Base-by-base conservation (phyloP, 2,329 filamentous ascomycete species). In the Neopestalotiopsis sp. region DNA sequence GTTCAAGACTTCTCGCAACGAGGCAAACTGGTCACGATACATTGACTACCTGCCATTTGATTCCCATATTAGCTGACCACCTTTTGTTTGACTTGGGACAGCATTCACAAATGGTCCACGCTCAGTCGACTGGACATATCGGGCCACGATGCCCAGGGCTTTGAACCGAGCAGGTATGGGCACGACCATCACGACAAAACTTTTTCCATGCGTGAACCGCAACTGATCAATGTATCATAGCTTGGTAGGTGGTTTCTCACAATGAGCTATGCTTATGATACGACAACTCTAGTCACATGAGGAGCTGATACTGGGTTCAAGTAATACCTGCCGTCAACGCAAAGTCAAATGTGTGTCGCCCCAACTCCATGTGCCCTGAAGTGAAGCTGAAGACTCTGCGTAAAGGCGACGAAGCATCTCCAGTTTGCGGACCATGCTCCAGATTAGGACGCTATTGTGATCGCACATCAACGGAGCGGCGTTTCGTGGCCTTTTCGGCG, bases 401-500 rank as follows among this genome's bases (percentile, higher is more conserved):
- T 28, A 28, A 28, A 82, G 81, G 81, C 49, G 76, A 78, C 45
- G 77, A 79, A 60, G 66, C 70, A 2, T 56, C 71, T 4, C 81
- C 80, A 0, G 70, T 81, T 1, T 82, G 80, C 24, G 70, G 73
- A 4, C 74, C 77, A 70, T 82, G 81, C 59, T 69, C 65, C 10
- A 77, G 71, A 24, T 72, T 76, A 1, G 71, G 76, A 1, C 72
- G 77, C 10, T 82, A 80, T 68, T 82, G 81, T 61, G 79, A 80
- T 45, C 72, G 79, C 12, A 75, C 77, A 4, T 70, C 73, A 30
- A 71, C 71, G n/a, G 68, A 72, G 40, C 10, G 40, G 6, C 63
- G 64, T 10, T 67, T 24, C 10, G 30, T 49, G 30, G 40, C 17
- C 40, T 67, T 45, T 61, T 63, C 56, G 63, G 64, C 56, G 14